A percentile compares a stretch with the other conserved stretches of the same genome.
These are phyloP conservation scores for Russula brevipes DNA, from an alignment of 768 basidiomycete species.

Conservation along the genomic window DNA sequence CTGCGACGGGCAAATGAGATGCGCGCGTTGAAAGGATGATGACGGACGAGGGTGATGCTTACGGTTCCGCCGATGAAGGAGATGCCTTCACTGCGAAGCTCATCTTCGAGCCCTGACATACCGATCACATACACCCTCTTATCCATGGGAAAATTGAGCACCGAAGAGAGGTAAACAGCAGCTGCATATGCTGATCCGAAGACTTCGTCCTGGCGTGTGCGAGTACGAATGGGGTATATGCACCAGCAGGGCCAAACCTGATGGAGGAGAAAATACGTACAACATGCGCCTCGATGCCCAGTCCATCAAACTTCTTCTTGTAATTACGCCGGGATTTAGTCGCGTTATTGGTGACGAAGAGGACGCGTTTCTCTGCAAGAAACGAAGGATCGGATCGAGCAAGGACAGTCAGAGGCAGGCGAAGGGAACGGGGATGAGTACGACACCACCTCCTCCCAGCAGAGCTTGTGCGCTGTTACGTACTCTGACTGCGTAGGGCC, in stretches of 20 bases:
- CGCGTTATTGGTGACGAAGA: slow-evolving; percentile 98
- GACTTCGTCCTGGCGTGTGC: slow-evolving; percentile 73
- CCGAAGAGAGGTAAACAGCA: slow-evolving; percentile 80
- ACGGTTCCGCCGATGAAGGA: slow-evolving; percentile 80
- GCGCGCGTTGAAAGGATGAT: slow-evolving; percentile 9
- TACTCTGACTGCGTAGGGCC: slow-evolving; percentile 67
- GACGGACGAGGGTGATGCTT: slow-evolving; percentile 30
- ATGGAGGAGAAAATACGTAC: slow-evolving; percentile 45
- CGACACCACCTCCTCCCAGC: not conserved
- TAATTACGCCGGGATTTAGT: slow-evolving; percentile 85
- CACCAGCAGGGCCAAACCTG: not conserved
- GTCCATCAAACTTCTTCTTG: slow-evolving; percentile 86
- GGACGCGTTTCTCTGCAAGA: slow-evolving; percentile 47
- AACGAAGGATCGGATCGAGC: slow-evolving; percentile 11
- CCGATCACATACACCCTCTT: slow-evolving; percentile 97
- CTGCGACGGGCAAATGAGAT: slow-evolving; percentile 38
- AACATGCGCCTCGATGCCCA: slow-evolving; percentile 78
- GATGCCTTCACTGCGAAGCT: slow-evolving; percentile 84
- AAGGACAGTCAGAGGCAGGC: slow-evolving; percentile 11
- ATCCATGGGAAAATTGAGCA: slow-evolving; percentile 81
- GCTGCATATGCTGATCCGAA: slow-evolving; percentile 91
- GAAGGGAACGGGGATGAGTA: slow-evolving; percentile 4
- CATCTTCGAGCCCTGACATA: slow-evolving; percentile 87
- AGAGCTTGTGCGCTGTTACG: slow-evolving; percentile 30
- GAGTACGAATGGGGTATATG: not conserved